These are phyloP conservation scores for Begonia fuchsioides DNA, from an alignment of 306 rosid species.

Conservation along the genomic window DNA sequence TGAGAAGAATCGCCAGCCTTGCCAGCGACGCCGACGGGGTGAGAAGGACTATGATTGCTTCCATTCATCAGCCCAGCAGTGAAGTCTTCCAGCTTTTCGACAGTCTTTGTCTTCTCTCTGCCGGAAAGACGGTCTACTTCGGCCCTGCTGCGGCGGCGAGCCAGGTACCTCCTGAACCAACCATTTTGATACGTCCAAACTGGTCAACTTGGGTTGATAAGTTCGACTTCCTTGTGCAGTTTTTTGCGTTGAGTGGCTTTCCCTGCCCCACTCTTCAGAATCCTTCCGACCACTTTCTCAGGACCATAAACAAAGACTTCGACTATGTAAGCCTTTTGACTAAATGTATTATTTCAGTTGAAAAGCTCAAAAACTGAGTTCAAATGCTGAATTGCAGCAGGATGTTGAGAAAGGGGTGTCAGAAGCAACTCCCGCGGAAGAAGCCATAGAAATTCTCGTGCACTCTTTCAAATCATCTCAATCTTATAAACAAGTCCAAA, in stretches of 20 bases:
- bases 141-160: too few relatives aligned
- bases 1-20: too few relatives aligned
- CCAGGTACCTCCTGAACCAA: too few relatives aligned
- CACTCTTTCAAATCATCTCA: slow-evolving; percentile 27
- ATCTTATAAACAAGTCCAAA: slow-evolving; percentile 17
- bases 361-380: too few relatives aligned
- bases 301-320: slow-evolving; percentile 58
- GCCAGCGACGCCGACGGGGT: slow-evolving; percentile 8
- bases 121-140: slow-evolving; percentile 21
- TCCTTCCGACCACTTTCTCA: slow-evolving; percentile 61
- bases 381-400: slow-evolving; percentile 8
- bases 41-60: slow-evolving; percentile 35
- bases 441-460: slow-evolving; percentile 27
- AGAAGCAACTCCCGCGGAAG: slow-evolving; percentile 18
- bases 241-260: slow-evolving; percentile 47
- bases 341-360: too few relatives aligned
- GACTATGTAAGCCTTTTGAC: slow-evolving; percentile 1
- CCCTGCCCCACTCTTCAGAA: slow-evolving; percentile 55
- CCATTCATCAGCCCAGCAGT: slow-evolving; percentile 58
- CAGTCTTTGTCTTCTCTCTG: slow-evolving; percentile 46
- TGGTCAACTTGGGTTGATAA: too few relatives aligned
- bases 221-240: slow-evolving; percentile 14
- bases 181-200: too few relatives aligned
- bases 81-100: slow-evolving; percentile 54
- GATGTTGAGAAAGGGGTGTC: slow-evolving; percentile 27